phyloP scores from a whole-genome alignment of 805 yeast genomes.

The Sungouiella thailandica region DNA sequence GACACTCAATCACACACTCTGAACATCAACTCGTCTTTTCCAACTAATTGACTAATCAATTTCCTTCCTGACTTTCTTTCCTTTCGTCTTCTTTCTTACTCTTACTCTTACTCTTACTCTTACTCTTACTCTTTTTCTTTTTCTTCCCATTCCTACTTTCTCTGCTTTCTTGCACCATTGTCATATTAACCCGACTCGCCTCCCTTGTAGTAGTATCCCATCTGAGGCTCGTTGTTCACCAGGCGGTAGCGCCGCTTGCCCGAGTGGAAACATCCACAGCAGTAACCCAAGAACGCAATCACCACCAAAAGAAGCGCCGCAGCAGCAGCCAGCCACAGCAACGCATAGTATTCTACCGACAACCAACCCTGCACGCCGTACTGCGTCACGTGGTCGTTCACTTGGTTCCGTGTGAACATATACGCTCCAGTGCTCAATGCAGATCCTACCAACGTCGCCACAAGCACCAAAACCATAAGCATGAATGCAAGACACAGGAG shows the following conservation, averaged over 20 bases:
- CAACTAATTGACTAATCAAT: too few relatives aligned
- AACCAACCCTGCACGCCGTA: conserved; percentile 56
- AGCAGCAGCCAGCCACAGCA: conserved; percentile 60
- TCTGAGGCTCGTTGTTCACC: conserved; percentile 8
- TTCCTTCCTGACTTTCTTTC: too few relatives aligned
- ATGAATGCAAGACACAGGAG: conserved; percentile 42
- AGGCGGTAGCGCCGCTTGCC: conserved; percentile 26
- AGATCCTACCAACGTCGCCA: conserved; percentile 41
- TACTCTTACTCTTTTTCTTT: too few relatives aligned
- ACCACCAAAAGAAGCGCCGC: conserved; percentile 33
- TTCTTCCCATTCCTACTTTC: too few relatives aligned
- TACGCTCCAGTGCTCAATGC: conserved; percentile 64
- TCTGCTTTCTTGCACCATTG: too few relatives aligned
- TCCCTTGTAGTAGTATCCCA: conserved; percentile 9
- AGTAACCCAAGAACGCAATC: conserved; percentile 36
- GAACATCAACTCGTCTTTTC: too few relatives aligned
- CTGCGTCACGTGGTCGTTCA: conserved; percentile 42
- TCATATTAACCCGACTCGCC: neutral
- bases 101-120: too few relatives aligned
- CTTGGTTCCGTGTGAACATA: conserved; percentile 40
- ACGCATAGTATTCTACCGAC: conserved; percentile 48
- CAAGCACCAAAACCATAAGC: conserved; percentile 40
- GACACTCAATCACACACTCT: too few relatives aligned
- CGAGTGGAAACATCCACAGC: conserved; percentile 34
- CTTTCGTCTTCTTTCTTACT: too few relatives aligned